Evolutionary conservation across 495 filamentous ascomycete species (phyloP).

Genomic region (Monascus purpureus): DNA sequence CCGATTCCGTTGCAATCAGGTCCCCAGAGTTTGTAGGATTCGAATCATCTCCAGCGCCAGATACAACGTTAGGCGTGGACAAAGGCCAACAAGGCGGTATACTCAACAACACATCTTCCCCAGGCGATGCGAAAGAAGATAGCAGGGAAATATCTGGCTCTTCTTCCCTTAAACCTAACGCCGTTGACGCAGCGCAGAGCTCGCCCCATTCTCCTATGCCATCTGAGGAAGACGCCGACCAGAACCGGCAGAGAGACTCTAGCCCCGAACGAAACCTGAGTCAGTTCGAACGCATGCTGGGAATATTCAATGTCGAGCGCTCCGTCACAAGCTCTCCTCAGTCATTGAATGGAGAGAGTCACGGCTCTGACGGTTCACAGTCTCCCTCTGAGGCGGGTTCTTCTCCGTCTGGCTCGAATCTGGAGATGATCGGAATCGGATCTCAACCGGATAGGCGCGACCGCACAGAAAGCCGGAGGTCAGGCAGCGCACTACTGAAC

Average conservation of each 20-base stretch:
- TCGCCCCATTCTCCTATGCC: not conserved
- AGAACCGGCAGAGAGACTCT: not conserved
- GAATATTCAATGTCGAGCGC: not conserved
- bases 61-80: not conserved
- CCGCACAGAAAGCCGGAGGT: conserved; percentile 1
- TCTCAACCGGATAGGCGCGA: not conserved
- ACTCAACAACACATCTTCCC: no score
- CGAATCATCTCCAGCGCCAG: conserved; percentile 1
- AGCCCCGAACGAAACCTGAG: not conserved
- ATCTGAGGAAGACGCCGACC: not conserved
- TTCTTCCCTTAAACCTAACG: no score
- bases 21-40: conserved; percentile 14
- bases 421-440: no score
- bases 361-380: conserved; percentile 1
- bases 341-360: not conserved
- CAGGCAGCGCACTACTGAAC: conserved; percentile 3
- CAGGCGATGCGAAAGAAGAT: no score
- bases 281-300: not conserved
- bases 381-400: conserved; percentile 5
- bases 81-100: not conserved
- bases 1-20: conserved; percentile 3
- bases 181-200: no score
- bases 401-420: no score
- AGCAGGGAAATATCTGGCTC: no score
- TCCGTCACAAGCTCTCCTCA: not conserved